Base-by-base conservation (phyloP, 768 basidiomycete genomes). In the Leccinum broughii region DNA sequence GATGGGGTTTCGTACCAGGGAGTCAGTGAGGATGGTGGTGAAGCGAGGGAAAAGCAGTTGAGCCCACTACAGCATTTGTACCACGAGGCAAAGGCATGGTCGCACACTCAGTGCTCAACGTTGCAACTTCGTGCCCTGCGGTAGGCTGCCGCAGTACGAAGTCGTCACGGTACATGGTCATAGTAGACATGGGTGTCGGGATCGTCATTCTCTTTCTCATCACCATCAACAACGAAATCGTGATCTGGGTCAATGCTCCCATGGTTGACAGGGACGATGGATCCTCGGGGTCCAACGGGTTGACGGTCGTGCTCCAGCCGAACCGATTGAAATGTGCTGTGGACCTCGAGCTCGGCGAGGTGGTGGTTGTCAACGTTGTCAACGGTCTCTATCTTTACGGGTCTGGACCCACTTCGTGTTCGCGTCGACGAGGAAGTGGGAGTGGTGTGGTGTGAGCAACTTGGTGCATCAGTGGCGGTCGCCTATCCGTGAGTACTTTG, bases 391-490 rank as follows among this genome's bases (percentile, higher is more conserved):
- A 46, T 7, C 28, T 28, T 28, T 28, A 28, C 7, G 26, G 6
- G 26, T 6, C 20, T n/a, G 44, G 11, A 46, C 11, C 44, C 10
- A 20, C 4, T 20, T 44, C n/a, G 44, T 10, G n/a, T 13, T 46
- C 44, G 44, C 10, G 20, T 20, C 44, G 20, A 46, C 6, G 10
- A 46, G 20, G 58, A 59, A 15, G 51, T 54, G 63, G 26, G 72
- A 73, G 60, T 80, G 57, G 49, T 11, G 10, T 46, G 39, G 15
- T 14, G 55, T 71, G 56, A 81, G 85, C 64, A 82, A 79, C 48
- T 72, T 87, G 73, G 79, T 89, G 54, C 78, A 84, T 62, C 82
- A 84, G 63, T 90, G 84, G 75, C 87, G 81, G 49, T 89, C 86
- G 20, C 88, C 88, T 1, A 85, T 90, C 55, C 84, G 88, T 90